Evolutionary conservation across 805 yeast species (phyloP).

Genomic region (Scheffersomyces spartinae): DNA sequence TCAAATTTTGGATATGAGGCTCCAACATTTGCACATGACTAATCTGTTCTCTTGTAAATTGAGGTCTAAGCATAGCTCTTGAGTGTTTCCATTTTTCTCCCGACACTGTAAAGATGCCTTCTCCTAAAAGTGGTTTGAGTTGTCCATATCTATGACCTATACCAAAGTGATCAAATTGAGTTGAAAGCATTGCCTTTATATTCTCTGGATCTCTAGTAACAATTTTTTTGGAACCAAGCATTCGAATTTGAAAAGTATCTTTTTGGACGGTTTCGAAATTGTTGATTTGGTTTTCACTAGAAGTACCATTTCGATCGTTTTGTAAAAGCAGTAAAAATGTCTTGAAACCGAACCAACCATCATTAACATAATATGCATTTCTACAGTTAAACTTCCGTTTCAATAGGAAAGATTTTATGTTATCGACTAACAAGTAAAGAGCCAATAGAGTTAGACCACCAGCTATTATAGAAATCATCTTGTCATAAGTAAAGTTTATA

Average conservation of each 20-base stretch:
- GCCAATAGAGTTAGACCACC: too few species aligned
- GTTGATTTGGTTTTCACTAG: constrained; percentile 11
- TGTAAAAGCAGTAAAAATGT: constrained; percentile 5
- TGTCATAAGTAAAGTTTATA: too few species aligned
- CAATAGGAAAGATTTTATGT: too few species aligned
- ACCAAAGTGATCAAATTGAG: constrained; percentile 29
- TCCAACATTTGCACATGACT: constrained; percentile 28
- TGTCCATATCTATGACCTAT: constrained; percentile 27
- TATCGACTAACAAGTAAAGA: too few species aligned
- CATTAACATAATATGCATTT: too few species aligned
- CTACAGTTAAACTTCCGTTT: too few species aligned
- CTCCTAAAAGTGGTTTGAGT: constrained; percentile 27
- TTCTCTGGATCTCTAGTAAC: constrained; percentile 29
- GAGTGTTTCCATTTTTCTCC: constrained; percentile 33
- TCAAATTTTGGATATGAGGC: constrained; percentile 26
- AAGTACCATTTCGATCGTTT: constrained; percentile 9
- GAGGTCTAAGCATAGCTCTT: constrained; percentile 33
- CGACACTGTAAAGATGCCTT: constrained; percentile 32
- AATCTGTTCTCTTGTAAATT: constrained; percentile 31
- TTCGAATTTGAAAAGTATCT: constrained; percentile 6
- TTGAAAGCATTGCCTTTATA: constrained; percentile 29
- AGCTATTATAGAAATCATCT: too few species aligned
- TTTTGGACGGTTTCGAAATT: background rate
- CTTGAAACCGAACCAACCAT: constrained; percentile 10
- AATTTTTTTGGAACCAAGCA: constrained; percentile 11